These are phyloP conservation scores for Strigomonas culicis DNA, from an alignment of 208 protist species.

Conservation along the genomic window DNA sequence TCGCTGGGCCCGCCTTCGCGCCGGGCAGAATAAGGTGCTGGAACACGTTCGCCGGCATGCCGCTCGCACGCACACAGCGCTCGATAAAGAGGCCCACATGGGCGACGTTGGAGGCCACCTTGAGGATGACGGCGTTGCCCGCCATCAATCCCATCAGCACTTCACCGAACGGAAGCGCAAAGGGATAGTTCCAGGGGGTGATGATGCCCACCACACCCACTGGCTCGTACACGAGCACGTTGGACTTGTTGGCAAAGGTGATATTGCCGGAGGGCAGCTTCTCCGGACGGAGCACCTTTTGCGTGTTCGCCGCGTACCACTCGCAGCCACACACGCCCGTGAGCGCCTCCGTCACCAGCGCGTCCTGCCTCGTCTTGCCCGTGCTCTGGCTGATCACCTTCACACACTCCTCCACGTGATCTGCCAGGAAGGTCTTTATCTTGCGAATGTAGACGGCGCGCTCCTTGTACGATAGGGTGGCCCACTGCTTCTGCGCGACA, in stretches of 20 bases:
- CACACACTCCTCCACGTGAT: slow-evolving; percentile 46
- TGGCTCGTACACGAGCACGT: slow-evolving; percentile 70
- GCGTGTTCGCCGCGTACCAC: slow-evolving; percentile 77
- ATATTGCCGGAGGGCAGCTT: slow-evolving; percentile 45
- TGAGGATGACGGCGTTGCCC: slow-evolving; percentile 74
- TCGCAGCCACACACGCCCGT: slow-evolving; percentile 53
- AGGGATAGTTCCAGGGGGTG: slow-evolving; percentile 88
- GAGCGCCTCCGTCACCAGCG: slow-evolving; percentile 71
- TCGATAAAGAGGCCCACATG: slow-evolving; percentile 65
- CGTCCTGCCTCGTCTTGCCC: slow-evolving; percentile 71
- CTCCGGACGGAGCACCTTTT: slow-evolving; percentile 33
- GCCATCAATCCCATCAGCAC: slow-evolving; percentile 82
- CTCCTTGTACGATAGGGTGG: slow-evolving; percentile 39
- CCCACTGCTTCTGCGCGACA: slow-evolving; percentile 59
- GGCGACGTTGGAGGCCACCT: slow-evolving; percentile 59
- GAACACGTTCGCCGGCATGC: slow-evolving; percentile 62
- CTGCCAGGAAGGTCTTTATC: slow-evolving; percentile 53
- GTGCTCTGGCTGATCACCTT: slow-evolving; percentile 51
- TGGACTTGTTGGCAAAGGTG: slow-evolving; percentile 76
- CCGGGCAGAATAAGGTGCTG: slow-evolving; percentile 46
- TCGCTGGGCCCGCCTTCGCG: slow-evolving; percentile 30
- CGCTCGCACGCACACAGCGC: slow-evolving; percentile 46
- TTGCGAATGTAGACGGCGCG: slow-evolving; percentile 48
- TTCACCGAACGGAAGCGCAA: slow-evolving; percentile 81
- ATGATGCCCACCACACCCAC: slow-evolving; percentile 84